Base-by-base conservation (phyloP, 2,329 filamentous ascomycete genomes). In the Trichophyton verrucosum region DNA sequence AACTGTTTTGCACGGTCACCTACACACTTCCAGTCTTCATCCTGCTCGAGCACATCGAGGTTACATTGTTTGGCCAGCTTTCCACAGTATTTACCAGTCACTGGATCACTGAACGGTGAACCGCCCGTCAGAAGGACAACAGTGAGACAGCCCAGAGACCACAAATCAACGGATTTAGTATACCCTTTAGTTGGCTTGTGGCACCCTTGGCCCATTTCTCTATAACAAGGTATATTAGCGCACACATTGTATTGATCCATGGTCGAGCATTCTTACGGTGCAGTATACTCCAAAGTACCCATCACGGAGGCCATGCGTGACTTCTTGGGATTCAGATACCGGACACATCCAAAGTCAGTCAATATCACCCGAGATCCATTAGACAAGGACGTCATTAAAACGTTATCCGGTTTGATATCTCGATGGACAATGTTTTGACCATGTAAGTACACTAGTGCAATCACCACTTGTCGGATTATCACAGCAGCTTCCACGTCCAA, bases 391-490 rank as follows among this genome's bases (percentile, higher is more conserved):
- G 80, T 80, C 76, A 86, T 77, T 33, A 86, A 74, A 7, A 86
- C 79, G 65, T 86, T 86, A 59, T 86, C 83, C 0, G 82, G 82
- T 66, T 86, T 86, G 57, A 86, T 74, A 66, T 86, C 83, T 36
- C 83, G 76, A 68, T 86, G 83, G 3, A 81, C 81, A 49, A 86
- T 80, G 46, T 77, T 72, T 6, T 75, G 73, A 2, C 73, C 69
- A 67, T 86, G 83, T 0, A 86, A 71, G 65, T 84, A 84, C 15
- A 81, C 71, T n/a, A 85, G 68, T 1, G 80, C 83, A 60, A 81
- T 77, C 7, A 83, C 68, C 2, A 85, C 71, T 65, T 86, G 83
- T 55, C 75, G 73, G 13, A 81, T 69, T 36, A 86, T 80, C 9
- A 80, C 75, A 6, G 80, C 81, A 24, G 79, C 74, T 64, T 83